Percentiles rank a stretch among this genome's conserved stretches.
phyloP scores from a whole-genome alignment of 2,329 filamentous ascomycete genomes.

The Chrysoporthe deuterocubensis region DNA sequence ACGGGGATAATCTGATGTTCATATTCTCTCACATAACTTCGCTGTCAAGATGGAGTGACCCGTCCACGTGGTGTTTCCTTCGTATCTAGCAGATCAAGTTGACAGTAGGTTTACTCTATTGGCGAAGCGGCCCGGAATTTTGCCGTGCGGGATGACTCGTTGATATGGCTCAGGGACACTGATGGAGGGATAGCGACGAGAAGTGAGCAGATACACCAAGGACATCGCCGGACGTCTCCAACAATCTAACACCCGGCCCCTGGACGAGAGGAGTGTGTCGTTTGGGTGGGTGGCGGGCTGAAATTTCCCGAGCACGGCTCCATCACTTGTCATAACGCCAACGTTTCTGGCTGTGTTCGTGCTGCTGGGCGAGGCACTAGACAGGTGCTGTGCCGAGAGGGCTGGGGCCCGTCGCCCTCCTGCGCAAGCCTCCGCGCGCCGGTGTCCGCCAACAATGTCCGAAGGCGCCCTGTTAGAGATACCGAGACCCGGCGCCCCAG shows the following conservation, averaged over 20 bases:
- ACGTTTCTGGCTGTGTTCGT: background rate
- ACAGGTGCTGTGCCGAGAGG: background rate
- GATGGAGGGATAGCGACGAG: background rate
- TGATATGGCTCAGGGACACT: too few species aligned
- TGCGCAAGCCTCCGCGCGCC: constrained; percentile 13
- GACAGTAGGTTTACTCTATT: background rate
- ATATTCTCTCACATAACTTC: background rate
- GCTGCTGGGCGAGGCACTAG: background rate
- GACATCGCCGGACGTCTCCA: background rate
- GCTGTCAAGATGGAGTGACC: background rate
- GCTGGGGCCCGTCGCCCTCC: background rate
- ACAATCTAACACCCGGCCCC: background rate
- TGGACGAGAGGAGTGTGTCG: background rate
- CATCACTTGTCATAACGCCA: too few species aligned
- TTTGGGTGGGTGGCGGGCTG: background rate
- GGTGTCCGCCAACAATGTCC: constrained; percentile 29
- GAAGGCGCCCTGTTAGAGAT: constrained; percentile 10
- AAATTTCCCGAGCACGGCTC: background rate
- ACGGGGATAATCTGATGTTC: constrained; percentile 16
- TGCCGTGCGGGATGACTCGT: too few species aligned
- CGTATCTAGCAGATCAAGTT: background rate
- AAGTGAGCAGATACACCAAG: background rate
- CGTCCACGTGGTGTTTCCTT: background rate
- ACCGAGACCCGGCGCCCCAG: background rate
- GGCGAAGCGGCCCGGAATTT: background rate